Evolutionary conservation across 129 eudicot genomes (phyloP), one percentile per base, ranked within the genome.

Genomic region (Flaveria ramosissima): DNA sequence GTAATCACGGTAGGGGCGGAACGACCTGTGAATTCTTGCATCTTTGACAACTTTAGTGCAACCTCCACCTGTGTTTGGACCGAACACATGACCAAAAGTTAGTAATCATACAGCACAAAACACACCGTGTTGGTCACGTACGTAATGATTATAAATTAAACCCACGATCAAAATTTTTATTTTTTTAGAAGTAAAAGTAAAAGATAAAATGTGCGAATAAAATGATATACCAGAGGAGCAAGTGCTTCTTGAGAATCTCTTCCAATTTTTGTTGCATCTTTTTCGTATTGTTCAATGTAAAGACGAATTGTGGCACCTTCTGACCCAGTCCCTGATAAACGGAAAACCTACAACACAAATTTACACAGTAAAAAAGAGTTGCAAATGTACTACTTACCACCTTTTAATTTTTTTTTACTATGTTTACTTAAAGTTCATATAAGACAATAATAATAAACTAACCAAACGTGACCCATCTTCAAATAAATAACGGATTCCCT

Each of bases 391-490:
- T 21, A 8, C 6, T 57, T 11, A 2, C 42, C 19, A 36, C 7
- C 41, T 36, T 36, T 36, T 24, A 27, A 2, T 12, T 11, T 26
- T 1, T 56, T 56, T 56, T 9, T 0, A 56, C 63, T 56, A 19
- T 21, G 9, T 56, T 52, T 20, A 20, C 63, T 20, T 19, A 20
- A 56, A 20, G 5, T 1, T 56, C 13, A 56, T 56, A 56, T 56
- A 56, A 56, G 2, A 56, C 11, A 24, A 45, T 32, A 23, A 9
- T 19, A 21, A 1, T 56, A 11, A 21, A 61, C 78, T 84, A 81
- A 93, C 98, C 96, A 93, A 75, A 85, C 98, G 96, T 24, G 97
- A 90, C 24, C 98, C 98, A 56, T 93, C 98, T 80, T 90, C 98
- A 45, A 93, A 93, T 65, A 93, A 85, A 85, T 90, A 93, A 45